phyloP scores from a whole-genome alignment of 2,329 filamentous ascomycete species.

The Basipetospora chlamydospora region DNA sequence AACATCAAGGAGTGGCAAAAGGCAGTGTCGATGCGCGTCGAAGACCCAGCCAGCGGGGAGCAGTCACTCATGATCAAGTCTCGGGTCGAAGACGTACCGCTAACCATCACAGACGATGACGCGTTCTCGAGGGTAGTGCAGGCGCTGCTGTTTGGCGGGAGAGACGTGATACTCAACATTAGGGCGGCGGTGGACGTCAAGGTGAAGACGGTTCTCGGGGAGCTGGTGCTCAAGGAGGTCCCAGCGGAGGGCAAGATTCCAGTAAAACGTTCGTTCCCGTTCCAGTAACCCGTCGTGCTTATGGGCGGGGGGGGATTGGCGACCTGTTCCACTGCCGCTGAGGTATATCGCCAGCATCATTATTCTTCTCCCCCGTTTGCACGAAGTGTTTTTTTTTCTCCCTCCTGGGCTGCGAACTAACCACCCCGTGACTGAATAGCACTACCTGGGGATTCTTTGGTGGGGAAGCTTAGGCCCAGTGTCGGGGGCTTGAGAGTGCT shows the following conservation, averaged over 20 bases:
- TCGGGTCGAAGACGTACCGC: slow-evolving; percentile 59
- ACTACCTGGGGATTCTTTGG: slow-evolving; percentile 35
- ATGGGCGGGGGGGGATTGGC: not conserved
- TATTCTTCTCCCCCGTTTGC: slow-evolving; percentile 2
- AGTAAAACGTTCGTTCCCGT: slow-evolving; percentile 78
- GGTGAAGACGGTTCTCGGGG: slow-evolving; percentile 67
- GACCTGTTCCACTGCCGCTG: slow-evolving; percentile 1
- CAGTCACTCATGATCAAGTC: slow-evolving; percentile 61
- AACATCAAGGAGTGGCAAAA: slow-evolving; percentile 70
- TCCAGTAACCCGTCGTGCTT: slow-evolving; percentile 17
- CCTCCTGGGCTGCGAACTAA: not conserved
- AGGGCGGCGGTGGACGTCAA: slow-evolving; percentile 71
- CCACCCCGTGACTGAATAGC: slow-evolving; percentile 33
- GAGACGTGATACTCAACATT: slow-evolving; percentile 57
- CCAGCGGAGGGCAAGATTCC: slow-evolving; percentile 76
- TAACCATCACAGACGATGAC: slow-evolving; percentile 67
- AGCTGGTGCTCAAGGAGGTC: slow-evolving; percentile 67
- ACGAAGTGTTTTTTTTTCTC: not conserved
- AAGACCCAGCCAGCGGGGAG: slow-evolving; percentile 33
- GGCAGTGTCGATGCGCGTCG: slow-evolving; percentile 62
- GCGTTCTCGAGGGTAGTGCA: slow-evolving; percentile 73
- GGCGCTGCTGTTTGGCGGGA: slow-evolving; percentile 59
- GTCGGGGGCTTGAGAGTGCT: slow-evolving; percentile 58
- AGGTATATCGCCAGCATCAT: too few relatives aligned
- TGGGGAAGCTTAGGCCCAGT: slow-evolving; percentile 37